Evolutionary conservation across 768 basidiomycete species (phyloP), one percentile per base, ranked within the genome.

Genomic region (Tulasnella sp.): DNA sequence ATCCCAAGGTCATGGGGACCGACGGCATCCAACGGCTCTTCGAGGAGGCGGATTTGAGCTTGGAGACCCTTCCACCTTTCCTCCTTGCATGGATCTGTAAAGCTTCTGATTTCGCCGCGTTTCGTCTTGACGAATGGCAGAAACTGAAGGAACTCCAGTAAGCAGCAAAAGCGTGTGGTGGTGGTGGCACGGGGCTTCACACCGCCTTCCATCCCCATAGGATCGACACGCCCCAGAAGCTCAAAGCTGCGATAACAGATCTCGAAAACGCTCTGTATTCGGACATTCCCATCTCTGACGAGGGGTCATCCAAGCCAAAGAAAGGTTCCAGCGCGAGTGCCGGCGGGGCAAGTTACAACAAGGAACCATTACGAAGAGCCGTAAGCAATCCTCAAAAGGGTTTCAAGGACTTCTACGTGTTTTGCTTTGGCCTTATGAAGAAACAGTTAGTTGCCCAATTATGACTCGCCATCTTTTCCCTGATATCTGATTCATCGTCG

Each of bases 31-130:
- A 92, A 84, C 87, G 85, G 76, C 85, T 96, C 39, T 96, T 92
- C 85, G 87, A 81, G 36, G 92, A 94, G 81, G 89, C 91, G 18
- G 86, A 89, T n/a, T 88, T 95, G 71, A 87, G 92, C 0, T 86
- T 96, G 84, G 94, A 95, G 27, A 92, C 93, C 40, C 87, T 91
- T 8, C 85, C 90, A 81, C 92, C 93, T 27, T 86, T 95, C 76
- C 87, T 95, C 24, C 86, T 95, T 19, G 89, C 93, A 34, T 95
- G 94, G 94, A 91, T 92, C 82, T 84, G 93, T 78, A 86, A 88
- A 71, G 88, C 92, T 14, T 87, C 88, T 79, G 93, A 94, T 83
- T 91, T 95, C 91, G 92, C 88, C 40, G 93, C 91, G 82, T 86
- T 95, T 72, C 88, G 88, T 68, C 89, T 87, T 84, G 87, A 89